Conservation (phyloP, 2,329 filamentous ascomycete species). For the Mollisiaceae sp. region DNA sequence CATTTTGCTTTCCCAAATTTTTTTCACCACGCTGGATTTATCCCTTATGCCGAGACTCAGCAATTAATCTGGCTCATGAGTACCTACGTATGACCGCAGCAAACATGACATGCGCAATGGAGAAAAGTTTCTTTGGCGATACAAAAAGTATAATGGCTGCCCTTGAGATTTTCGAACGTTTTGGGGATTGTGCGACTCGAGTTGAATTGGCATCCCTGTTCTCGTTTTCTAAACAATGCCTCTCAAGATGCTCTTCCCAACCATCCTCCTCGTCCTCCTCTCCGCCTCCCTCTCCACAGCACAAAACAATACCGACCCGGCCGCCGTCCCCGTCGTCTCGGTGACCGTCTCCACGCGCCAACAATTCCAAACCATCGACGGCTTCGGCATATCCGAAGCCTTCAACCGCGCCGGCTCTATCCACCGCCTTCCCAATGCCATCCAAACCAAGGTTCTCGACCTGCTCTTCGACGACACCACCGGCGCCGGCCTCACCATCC, state of each 20-base stretch:
- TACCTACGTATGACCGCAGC: neutral
- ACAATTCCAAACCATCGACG: conserved; percentile 47
- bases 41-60: neutral
- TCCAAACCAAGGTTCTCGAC: conserved; percentile 48
- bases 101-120: neutral
- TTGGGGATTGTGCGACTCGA: neutral
- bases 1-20: neutral
- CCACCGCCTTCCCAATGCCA: conserved; percentile 40
- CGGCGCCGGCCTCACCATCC: conserved; percentile 54
- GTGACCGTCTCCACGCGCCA: neutral
- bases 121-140: conserved; percentile 3
- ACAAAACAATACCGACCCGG: neutral
- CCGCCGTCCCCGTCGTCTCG: neutral
- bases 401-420: conserved; percentile 51
- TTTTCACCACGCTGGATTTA: neutral
- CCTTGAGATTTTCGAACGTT: neutral
- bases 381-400: conserved; percentile 54
- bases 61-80: neutral
- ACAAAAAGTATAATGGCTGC: neutral
- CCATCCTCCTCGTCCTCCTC: neutral
- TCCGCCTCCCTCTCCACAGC: neutral
- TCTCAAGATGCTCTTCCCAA: neutral
- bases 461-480: conserved; percentile 50
- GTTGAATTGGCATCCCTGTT: neutral
- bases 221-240: neutral